A percentile compares a stretch with the other conserved stretches of the same genome.
Evolutionary conservation across 257 asterid genomes (phyloP).

Genomic region (Rubia yunnanensis): DNA sequence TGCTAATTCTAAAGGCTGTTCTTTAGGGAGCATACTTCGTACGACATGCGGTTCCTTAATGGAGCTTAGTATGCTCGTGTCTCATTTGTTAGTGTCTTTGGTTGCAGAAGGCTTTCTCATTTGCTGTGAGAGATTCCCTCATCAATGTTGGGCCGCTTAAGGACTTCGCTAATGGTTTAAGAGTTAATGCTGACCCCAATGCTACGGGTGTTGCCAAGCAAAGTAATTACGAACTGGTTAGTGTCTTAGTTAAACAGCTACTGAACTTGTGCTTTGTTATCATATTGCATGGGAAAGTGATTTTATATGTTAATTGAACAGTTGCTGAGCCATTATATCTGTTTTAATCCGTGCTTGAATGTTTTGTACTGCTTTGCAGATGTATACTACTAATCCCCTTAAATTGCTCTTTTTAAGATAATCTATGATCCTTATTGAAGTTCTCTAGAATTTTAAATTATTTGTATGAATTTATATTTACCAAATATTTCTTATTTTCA

Average conservation of each 20-base stretch:
- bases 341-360: not conserved
- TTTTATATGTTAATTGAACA: constrained; percentile 7
- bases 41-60: not conserved
- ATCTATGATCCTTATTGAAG: not conserved
- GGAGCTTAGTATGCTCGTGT: constrained; percentile 8
- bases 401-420: not conserved
- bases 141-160: constrained; percentile 88
- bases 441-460: not conserved
- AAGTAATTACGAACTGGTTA: constrained; percentile 91
- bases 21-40: not conserved
- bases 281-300: not conserved
- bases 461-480: not conserved
- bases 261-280: not conserved
- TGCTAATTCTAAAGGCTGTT: not conserved
- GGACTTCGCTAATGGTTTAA: constrained; percentile 86
- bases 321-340: not conserved
- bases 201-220: constrained; percentile 82
- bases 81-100: constrained; percentile 18
- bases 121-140: constrained; percentile 88
- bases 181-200: constrained; percentile 77
- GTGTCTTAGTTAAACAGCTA: constrained; percentile 13
- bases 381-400: not conserved
- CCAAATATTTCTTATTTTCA: constrained; percentile 24
- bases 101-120: constrained; percentile 77
- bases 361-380: constrained; percentile 14